Evolutionary conservation across 2,329 filamentous ascomycete species (phyloP), one percentile per base, ranked within the genome.

Genomic region (Venturia nashicola): DNA sequence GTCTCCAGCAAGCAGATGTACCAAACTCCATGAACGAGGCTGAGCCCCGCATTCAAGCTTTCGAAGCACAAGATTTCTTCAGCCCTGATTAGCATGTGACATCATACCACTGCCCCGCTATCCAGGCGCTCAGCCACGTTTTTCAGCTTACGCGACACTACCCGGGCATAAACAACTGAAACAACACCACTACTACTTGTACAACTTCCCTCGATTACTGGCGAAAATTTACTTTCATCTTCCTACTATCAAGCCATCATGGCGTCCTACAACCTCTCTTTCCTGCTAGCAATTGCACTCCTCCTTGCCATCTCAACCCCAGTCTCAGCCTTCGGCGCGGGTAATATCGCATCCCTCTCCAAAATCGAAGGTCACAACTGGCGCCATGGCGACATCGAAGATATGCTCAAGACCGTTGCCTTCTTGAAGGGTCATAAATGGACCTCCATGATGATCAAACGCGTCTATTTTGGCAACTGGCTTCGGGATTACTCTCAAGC

Each of bases 401-500:
- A 81, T 66, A 76, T 79, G 70, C 76, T 81, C 61, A 77, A 76
- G 57, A 78, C 76, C 6, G 77, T 80, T 51, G 78, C 78, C 12
- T 79, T 76, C 68, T 68, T 78, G 64, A 72, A 70, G 27, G 73
- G 75, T 44, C 69, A 78, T 67, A 73, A 79, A 62, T 78, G 73
- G 73, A 75, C 72, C 64, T 76, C 72, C 57, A 75, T 75, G 68
- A 78, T 78, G 76, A 78, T 77, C 71, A 77, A 76, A 71, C 74
- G 74, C 62, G 71, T 78, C 46, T 73, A 77, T 68, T 79, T 79
- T 71, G 77, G 77, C 39, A 76, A 76, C 68, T 76, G 74, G 74
- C 68, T 76, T 34, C 77, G 80, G 63, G 80, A 82, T 69, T 83
- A 83, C 70, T 79, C 70, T 16, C 76, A 83, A 74, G 80, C 82